phyloP scores from a whole-genome alignment of 345 rosid species.

The Mallotus nudiflorus region DNA sequence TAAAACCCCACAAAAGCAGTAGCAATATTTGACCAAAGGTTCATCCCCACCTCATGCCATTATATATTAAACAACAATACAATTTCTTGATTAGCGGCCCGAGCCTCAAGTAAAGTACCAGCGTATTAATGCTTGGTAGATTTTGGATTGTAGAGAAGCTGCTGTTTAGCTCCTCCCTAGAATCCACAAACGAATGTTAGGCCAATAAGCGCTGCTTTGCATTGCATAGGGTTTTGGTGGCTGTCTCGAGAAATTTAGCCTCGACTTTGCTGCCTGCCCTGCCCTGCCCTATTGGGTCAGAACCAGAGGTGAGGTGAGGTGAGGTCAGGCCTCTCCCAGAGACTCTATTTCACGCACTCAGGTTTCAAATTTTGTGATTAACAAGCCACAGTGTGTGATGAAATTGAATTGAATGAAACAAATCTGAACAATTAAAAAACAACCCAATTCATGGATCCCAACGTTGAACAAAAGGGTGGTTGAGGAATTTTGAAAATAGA shows the following conservation, averaged over 20 bases:
- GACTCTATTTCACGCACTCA: no score
- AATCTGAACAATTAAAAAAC: no score
- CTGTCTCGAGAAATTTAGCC: slow-evolving; percentile 46
- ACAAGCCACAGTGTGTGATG: no score
- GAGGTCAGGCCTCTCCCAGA: no score
- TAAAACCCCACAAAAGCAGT: background rate
- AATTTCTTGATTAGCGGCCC: no score
- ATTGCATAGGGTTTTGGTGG: slow-evolving; percentile 26
- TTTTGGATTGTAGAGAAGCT: no score
- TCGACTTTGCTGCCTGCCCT: slow-evolving; percentile 36
- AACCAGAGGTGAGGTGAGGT: slow-evolving; percentile 2
- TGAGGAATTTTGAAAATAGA: background rate
- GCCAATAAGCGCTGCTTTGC: slow-evolving; percentile 14
- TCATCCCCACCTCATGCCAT: no score
- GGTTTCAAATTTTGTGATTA: no score
- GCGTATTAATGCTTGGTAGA: background rate
- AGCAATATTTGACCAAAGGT: slow-evolving; percentile 22
- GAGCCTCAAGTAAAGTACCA: no score
- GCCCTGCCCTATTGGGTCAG: slow-evolving; percentile 20
- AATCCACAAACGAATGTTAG: slow-evolving; percentile 34
- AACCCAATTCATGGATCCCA: background rate
- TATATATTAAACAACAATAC: no score
- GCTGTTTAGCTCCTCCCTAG: slow-evolving; percentile 2
- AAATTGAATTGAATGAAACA: no score
- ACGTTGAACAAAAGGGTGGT: background rate